Percentiles rank a stretch among this genome's conserved stretches.
These are phyloP conservation scores for Selenicereus undatus DNA, from an alignment of 148 eudicot species.

Conservation along the genomic window DNA sequence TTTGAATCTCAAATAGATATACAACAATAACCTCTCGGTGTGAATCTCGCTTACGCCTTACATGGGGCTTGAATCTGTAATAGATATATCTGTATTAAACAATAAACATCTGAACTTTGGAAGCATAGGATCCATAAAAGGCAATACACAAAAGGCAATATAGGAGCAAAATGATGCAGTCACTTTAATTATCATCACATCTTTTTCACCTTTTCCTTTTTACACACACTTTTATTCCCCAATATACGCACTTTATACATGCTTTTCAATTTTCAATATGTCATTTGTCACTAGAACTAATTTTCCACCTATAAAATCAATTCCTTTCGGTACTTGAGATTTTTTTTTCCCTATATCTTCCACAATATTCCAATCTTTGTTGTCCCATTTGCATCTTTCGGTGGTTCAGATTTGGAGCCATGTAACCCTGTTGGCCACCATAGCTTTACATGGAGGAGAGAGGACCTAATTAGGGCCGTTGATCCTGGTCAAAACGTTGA, in stretches of 20 bases:
- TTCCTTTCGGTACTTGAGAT: not conserved
- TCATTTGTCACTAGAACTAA: not conserved
- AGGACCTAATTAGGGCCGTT: not conserved
- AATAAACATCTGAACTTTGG: no score
- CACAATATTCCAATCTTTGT: not conserved
- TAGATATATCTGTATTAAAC: no score
- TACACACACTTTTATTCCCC: not conserved
- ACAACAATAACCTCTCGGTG: no score
- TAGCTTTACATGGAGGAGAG: not conserved
- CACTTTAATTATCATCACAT: not conserved
- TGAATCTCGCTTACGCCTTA: no score
- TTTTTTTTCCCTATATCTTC: not conserved
- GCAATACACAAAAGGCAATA: no score
- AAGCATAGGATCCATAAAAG: not conserved
- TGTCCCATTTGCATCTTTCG: not conserved
- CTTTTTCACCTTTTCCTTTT: not conserved
- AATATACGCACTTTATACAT: not conserved
- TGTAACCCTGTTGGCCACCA: not conserved
- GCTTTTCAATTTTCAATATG: not conserved
- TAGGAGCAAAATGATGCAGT: not conserved
- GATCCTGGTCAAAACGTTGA: not conserved
- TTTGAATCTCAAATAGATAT: no score
- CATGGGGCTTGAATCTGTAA: no score
- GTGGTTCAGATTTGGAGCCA: slow-evolving; percentile 10
- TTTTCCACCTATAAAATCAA: not conserved